Base-by-base conservation (phyloP, 768 basidiomycete species). In the Xerocomellus intermedius region DNA sequence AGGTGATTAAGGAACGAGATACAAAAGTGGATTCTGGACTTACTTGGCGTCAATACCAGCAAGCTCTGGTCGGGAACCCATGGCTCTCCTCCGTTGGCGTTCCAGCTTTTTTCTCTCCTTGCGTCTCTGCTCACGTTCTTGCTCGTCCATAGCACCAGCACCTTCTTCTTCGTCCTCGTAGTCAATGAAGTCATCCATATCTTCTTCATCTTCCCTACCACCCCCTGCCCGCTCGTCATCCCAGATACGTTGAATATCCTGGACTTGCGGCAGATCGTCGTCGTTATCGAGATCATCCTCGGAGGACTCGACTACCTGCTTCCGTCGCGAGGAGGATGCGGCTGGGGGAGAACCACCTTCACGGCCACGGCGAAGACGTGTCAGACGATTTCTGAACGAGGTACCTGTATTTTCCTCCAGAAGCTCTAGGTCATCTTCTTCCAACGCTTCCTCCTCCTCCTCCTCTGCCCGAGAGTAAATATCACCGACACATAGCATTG, bases 351-450 rank as follows among this genome's bases (percentile, higher is more conserved):
- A 91, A 47, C 81, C 82, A 5, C 87, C 86, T 60, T 82, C 82
- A 57, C 85, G 84, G 30, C 85, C 84, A 55, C 91, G 85, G 54
- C 94, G 86, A 67, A 82, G 79, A 54, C 87, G 79, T 54, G 84
- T 94, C 42, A 95, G 73, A 50, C 86, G 82, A 64, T 83, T 84
- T 67, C 85, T 83, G 72, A 89, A 88, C 2, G 85, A 80, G 4
- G 83, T 79, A 10, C 96, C 94, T 12, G 91, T 93, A 62, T 97
- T 98, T 73, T 89, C 86, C 60, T 85, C 82, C 22, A 89, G 65
- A 4, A 89, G 79, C 65, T 96, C 96, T 61, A 98, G 72, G 78
- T 97, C 79, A 77, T 85, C 79, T 33, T 98, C 97, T 59, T 97
- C 94, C 47, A 98, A 73, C 16, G 59, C 85, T 60, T 89, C 85